phyloP scores from a whole-genome alignment of 139 green algal species.

The Dunaliella sp. region DNA sequence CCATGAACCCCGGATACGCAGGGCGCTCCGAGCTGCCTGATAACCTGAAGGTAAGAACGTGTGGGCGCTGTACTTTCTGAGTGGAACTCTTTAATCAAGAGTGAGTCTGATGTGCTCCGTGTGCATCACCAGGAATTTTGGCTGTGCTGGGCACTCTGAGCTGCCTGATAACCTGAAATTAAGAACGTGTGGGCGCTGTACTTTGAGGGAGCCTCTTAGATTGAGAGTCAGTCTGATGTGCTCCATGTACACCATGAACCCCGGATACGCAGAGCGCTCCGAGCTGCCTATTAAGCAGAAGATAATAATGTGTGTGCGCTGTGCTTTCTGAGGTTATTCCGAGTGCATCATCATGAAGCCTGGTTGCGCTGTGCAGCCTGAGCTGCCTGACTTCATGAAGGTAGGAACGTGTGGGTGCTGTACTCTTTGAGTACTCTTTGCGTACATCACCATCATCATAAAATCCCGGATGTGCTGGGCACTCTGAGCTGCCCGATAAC shows the following conservation, averaged over 20 bases:
- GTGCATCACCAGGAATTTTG: conserved; percentile 82
- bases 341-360: conserved; percentile 85
- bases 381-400: conserved; percentile 62
- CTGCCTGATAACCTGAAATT: conserved; percentile 64
- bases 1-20: conserved; percentile 78
- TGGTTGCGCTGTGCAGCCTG: conserved; percentile 45
- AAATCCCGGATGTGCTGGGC: conserved; percentile 68
- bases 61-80: too few relatives aligned
- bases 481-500: conserved; percentile 53
- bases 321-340: too few relatives aligned
- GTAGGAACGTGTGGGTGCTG: neutral
- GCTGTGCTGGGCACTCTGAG: conserved; percentile 44
- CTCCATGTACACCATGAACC: conserved; percentile 80
- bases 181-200: neutral
- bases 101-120: too few relatives aligned
- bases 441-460: conserved; percentile 74
- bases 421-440: too few relatives aligned
- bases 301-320: conserved; percentile 9
- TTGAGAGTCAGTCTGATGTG: too few relatives aligned
- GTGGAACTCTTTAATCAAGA: too few relatives aligned
- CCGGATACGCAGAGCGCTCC: conserved; percentile 50
- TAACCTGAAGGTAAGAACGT: conserved; percentile 50
- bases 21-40: conserved; percentile 40
- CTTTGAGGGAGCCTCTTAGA: too few relatives aligned
- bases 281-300: conserved; percentile 60